Evolutionary conservation across 805 yeast species (phyloP).

Genomic region (Wickerhamiella dianesei): DNA sequence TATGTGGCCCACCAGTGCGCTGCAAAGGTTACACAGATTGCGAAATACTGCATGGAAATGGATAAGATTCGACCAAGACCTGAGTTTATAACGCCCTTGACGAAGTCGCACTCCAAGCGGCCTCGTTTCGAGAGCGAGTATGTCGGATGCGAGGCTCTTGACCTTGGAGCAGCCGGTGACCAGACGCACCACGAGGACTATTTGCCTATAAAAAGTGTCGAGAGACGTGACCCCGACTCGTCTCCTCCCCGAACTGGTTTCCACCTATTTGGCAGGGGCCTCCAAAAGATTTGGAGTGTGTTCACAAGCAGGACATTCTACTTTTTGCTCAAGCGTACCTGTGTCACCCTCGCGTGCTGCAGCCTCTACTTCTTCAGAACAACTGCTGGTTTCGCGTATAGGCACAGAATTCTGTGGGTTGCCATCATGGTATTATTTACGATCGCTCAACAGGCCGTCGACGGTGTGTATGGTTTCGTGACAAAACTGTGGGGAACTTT

Average conservation of each 20-base stretch:
- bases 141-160: not conserved
- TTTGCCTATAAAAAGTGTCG: constrained; percentile 3
- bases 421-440: constrained; percentile 22
- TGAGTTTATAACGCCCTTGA: not conserved
- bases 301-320: constrained; percentile 2
- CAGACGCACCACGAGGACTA: not conserved
- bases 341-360: constrained; percentile 10
- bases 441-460: constrained; percentile 21
- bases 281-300: not conserved
- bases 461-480: constrained; percentile 20
- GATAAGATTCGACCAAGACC: constrained; percentile 5
- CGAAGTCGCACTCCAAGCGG: constrained; percentile 2
- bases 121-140: constrained; percentile 10
- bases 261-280: constrained; percentile 16
- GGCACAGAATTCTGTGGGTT: constrained; percentile 21
- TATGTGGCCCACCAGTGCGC: not conserved
- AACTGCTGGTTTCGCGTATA: constrained; percentile 19
- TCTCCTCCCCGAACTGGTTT: constrained; percentile 18
- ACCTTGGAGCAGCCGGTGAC: not conserved
- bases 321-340: constrained; percentile 17
- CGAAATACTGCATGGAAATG: constrained; percentile 4
- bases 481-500: constrained; percentile 18
- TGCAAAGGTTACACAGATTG: not conserved
- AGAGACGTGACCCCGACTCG: constrained; percentile 21
- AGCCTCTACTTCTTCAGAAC: constrained; percentile 16